Conservation (phyloP, 768 basidiomycete genomes). For the Collybia sordida region DNA sequence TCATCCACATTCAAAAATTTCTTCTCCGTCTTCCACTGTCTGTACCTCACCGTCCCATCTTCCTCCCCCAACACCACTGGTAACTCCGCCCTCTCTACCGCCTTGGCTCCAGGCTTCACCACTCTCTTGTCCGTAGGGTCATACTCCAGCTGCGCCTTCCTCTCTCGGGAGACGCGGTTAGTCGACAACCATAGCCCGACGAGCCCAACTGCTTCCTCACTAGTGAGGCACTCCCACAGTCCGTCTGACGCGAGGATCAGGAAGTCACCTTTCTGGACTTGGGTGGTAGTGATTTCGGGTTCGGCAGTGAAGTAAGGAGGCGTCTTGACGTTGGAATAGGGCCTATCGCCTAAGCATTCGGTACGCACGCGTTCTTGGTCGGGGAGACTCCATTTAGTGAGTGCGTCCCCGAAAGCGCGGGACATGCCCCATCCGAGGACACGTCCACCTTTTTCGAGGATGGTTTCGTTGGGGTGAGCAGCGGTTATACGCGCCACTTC, state of each 20-base stretch:
- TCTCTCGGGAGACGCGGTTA: slow-evolving; percentile 7
- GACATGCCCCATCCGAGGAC: slow-evolving; percentile 32
- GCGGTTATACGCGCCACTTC: slow-evolving; percentile 35
- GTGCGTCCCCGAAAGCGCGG: slow-evolving; percentile 47
- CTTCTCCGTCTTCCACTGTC: slow-evolving; percentile 36
- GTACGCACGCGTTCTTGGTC: slow-evolving; percentile 31
- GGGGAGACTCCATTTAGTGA: slow-evolving; percentile 42
- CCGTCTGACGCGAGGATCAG: slow-evolving; percentile 56
- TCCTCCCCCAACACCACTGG: slow-evolving; percentile 26
- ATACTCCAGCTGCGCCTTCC: slow-evolving; percentile 1
- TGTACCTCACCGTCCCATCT: slow-evolving; percentile 34
- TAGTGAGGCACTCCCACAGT: slow-evolving; percentile 53
- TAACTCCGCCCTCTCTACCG: slow-evolving; percentile 20
- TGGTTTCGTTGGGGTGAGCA: slow-evolving; percentile 32
- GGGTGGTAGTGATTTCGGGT: slow-evolving; percentile 46
- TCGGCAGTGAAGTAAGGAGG: slow-evolving; percentile 40
- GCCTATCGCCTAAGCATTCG: slow-evolving; percentile 30
- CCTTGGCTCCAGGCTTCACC: background rate
- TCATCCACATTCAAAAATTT: slow-evolving; percentile 37
- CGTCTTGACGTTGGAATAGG: slow-evolving; percentile 29
- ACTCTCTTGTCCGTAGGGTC: background rate
- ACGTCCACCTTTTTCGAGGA: slow-evolving; percentile 24
- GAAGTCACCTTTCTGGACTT: slow-evolving; percentile 50
- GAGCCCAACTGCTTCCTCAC: slow-evolving; percentile 52
- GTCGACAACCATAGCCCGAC: slow-evolving; percentile 25